Base-by-base conservation (phyloP, 306 rosid species). In the Vigna nakashimae region DNA sequence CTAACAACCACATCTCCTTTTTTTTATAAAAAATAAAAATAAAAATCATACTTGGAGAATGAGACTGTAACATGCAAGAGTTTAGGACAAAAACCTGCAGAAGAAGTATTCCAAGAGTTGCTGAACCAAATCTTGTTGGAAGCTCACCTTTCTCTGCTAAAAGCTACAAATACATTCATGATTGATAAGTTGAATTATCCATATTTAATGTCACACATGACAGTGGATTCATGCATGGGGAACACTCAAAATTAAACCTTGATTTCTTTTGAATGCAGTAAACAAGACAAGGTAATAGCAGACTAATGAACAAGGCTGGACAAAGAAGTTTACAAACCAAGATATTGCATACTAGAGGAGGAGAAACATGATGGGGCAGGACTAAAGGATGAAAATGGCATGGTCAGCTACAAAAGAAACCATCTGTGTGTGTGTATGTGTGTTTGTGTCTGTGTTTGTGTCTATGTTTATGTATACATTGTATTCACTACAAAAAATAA, bases 91-190 rank as follows among this genome's bases (percentile, higher is more conserved):
- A 58, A 85, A 96, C 99, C 99, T 96, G 99, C 67, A 96, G 79
- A 62, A 92, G 97, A 83, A 96, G 97, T 83, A 96, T 88, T 78
- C 99, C 99, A 78, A 96, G 81, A 64, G 99, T 96, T 84, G 99
- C 99, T 4, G 99, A 92, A 65, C 99, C 99, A 78, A 92, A 89
- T 86, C 96, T 91, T 75, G 99, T 96, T 48, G 99, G 96, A 60
- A 96, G 99, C 83, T 96, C 99, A 10, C 99, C 99, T 91, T 82
- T 96, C 86, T 96, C 99, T 87, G 98, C 98, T 90, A 96, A 98
- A 81, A 96, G 90, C 99, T 96, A 90, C 75, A 86, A 71, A 77
- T 53, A 78, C 59, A 78, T 57, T 85, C 80, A 80, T 71, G 82
- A 75, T 85, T 74, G 75, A 72, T 82, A 73, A 87, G 82, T 67